Evolutionary conservation across 345 rosid genomes (phyloP), one percentile per base, ranked within the genome.

Genomic region (Eucalyptus tenuipes): DNA sequence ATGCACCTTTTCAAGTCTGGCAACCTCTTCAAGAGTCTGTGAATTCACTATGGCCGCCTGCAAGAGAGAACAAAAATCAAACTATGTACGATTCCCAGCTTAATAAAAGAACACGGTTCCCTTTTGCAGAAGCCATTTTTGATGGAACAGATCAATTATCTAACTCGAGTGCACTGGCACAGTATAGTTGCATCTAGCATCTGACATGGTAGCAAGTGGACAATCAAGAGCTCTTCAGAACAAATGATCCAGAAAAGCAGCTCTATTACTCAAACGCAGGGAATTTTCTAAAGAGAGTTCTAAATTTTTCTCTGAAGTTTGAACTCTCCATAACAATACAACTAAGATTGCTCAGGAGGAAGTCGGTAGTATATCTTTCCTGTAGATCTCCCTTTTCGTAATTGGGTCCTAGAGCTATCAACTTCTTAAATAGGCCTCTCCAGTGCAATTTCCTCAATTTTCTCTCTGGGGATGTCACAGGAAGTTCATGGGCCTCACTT

Each of bases 31-130:
- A 85, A 98, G 95, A 82, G 99, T 98, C 96, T 98, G 99, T 52
- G 99, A 97, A 90, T 97, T 98, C 90, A 97, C 96, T 91, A 98
- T 98, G 86, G 99, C 99, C 88, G 99, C 99, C 99, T 98, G 96
- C 93, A 93, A 27, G 59, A 9, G 3, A 10, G 13, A 53, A 53
- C n/a, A 57, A 52, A 81, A 61, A 20, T 64, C 45, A 75, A 75
- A 75, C 47, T 75, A 75, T 86, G 45, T 47, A 49, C 4, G 12
- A 86, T 85, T 42, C 87, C 61, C 87, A 86, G 45, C 66, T 15
- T 52, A 75, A 75, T 75, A 75, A 75, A 75, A 37, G 45, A 37
- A 71, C 25, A 33, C 12, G 15, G 45, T 18, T 71, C 45, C 42
- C 45, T 37, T 71, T 33, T 10, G 45, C 45, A 71, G 81, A 71